phyloP scores from a whole-genome alignment of 2,329 filamentous ascomycete genomes.

The Colletotrichum liaoningense region DNA sequence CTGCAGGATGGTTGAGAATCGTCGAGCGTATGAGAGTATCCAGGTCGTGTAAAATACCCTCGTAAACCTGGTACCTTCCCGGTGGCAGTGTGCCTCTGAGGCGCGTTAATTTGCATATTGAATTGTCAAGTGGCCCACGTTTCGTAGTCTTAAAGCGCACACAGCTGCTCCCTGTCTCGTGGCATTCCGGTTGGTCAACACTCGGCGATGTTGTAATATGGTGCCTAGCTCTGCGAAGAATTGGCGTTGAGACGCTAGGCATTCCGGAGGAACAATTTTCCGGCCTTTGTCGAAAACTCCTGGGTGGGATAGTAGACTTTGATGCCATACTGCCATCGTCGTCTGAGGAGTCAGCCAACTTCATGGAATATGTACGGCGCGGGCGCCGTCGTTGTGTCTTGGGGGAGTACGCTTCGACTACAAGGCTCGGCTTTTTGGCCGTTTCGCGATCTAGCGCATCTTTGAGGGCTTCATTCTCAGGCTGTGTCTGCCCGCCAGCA shows the following conservation, averaged over 20 bases:
- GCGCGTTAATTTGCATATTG: neutral
- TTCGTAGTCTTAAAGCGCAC: neutral
- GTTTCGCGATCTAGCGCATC: neutral
- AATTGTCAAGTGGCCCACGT: neutral
- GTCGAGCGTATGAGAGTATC: slow-evolving; percentile 44
- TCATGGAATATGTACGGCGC: slow-evolving; percentile 35
- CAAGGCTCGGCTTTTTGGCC: neutral
- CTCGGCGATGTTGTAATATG: neutral
- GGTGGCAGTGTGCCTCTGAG: slow-evolving; percentile 37
- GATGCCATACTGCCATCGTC: neutral
- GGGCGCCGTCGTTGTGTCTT: slow-evolving; percentile 37
- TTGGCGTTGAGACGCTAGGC: slow-evolving; percentile 21
- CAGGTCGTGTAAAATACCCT: slow-evolving; percentile 48
- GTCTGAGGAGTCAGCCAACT: neutral
- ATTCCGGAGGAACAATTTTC: neutral
- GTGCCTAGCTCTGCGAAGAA: slow-evolving; percentile 24
- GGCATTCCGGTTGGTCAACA: neutral
- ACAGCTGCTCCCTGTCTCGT: neutral
- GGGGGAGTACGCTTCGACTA: slow-evolving; percentile 9
- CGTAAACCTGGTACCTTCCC: slow-evolving; percentile 44
- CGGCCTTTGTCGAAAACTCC: neutral
- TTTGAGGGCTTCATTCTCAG: neutral
- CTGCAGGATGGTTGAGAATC: neutral
- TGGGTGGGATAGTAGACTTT: neutral
- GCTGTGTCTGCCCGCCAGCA: neutral